phyloP scores from a whole-genome alignment of 805 yeast genomes.

The Cyberlindnera maritima region DNA sequence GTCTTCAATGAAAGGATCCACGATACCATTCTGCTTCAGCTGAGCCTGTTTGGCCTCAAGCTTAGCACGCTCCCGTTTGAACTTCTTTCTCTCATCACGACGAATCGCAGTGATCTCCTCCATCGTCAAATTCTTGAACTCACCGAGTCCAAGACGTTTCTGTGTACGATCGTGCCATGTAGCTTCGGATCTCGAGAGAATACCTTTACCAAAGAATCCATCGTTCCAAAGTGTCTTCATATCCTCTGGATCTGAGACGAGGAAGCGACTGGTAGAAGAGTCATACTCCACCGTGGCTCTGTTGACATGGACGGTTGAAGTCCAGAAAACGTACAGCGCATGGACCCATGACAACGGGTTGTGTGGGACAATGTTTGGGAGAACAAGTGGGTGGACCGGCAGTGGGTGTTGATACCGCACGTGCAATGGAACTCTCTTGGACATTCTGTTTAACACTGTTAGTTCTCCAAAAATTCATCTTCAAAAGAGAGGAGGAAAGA shows the following conservation, averaged over 20 bases:
- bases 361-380: constrained; percentile 57
- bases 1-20: constrained; percentile 34
- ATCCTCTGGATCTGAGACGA: constrained; percentile 40
- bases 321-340: constrained; percentile 37
- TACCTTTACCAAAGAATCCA: constrained; percentile 95
- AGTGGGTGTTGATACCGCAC: constrained; percentile 48
- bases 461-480: background rate
- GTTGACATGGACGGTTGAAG: constrained; percentile 19
- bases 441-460: constrained; percentile 28
- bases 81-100: constrained; percentile 65
- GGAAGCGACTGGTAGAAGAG: constrained; percentile 27
- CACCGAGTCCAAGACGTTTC: constrained; percentile 49
- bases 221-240: constrained; percentile 68
- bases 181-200: constrained; percentile 86
- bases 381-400: constrained; percentile 48
- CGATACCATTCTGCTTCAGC: constrained; percentile 35
- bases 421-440: constrained; percentile 30
- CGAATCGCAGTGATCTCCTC: constrained; percentile 80
- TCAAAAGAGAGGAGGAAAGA: background rate
- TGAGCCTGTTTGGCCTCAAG: constrained; percentile 51
- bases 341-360: constrained; percentile 66
- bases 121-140: constrained; percentile 38
- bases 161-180: constrained; percentile 76
- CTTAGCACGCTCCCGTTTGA: constrained; percentile 65
- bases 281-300: constrained; percentile 31